Evolutionary conservation across 2,329 filamentous ascomycete genomes (phyloP).

Genomic region (Colletotrichum tropicale): DNA sequence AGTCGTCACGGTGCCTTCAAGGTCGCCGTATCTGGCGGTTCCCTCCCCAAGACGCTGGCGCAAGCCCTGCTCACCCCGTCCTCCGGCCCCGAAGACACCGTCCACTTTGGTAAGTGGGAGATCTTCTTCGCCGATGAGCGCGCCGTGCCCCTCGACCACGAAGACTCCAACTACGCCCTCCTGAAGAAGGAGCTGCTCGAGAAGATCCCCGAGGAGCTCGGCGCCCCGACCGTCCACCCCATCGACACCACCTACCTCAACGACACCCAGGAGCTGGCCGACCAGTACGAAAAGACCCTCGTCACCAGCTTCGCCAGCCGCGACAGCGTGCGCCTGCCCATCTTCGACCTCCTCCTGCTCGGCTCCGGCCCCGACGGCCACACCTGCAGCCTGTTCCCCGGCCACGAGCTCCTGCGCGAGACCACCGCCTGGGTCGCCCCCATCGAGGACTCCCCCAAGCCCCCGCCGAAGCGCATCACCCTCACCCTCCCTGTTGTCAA

Average conservation of each 20-base stretch:
- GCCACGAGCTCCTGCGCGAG: conserved; percentile 85
- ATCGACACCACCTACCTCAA: conserved; percentile 71
- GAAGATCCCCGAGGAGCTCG: conserved; percentile 75
- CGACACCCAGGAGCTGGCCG: conserved; percentile 89
- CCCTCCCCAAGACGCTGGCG: conserved; percentile 85
- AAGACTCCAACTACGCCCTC: conserved; percentile 92
- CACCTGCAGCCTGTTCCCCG: conserved; percentile 95
- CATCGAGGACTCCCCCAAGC: conserved; percentile 94
- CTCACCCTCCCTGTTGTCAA: conserved; percentile 90
- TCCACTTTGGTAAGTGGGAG: conserved; percentile 89
- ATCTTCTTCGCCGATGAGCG: conserved; percentile 99
- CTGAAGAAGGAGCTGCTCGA: conserved; percentile 87
- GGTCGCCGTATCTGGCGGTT: conserved; percentile 91
- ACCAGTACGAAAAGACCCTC: conserved; percentile 89
- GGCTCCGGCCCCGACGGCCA: conserved; percentile 96
- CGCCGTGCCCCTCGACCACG: conserved; percentile 87
- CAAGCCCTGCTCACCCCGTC: conserved; percentile 74
- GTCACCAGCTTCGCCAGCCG: conserved; percentile 87
- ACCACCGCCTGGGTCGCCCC: conserved; percentile 89
- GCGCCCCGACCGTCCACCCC: conserved; percentile 75
- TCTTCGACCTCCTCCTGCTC: conserved; percentile 92
- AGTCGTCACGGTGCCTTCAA: conserved; percentile 85
- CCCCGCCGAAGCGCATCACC: conserved; percentile 88
- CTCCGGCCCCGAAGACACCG: conserved; percentile 59
- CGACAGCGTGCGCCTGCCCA: conserved; percentile 91